A percentile compares a stretch with the other conserved stretches of the same genome.
Conservation (phyloP, 2,329 filamentous ascomycete genomes). For the Seiridium unicorne region DNA sequence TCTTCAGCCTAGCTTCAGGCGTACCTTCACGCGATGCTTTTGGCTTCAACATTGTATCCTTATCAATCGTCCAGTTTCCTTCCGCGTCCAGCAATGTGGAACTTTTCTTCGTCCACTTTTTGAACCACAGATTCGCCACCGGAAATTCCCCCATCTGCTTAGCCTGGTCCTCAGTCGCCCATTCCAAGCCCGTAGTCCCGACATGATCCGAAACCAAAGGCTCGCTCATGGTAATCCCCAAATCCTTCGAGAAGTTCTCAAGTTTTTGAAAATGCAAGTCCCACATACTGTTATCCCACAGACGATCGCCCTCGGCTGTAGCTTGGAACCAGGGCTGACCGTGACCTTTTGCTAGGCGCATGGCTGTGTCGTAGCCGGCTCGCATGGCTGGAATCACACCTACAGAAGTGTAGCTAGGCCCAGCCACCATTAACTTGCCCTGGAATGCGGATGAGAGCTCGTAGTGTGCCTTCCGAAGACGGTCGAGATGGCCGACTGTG, state of each 20-base stretch:
- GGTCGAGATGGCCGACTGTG: conserved; percentile 69
- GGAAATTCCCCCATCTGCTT: not conserved
- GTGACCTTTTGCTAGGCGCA: conserved; percentile 29
- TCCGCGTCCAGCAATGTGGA: not conserved
- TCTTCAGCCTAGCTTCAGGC: not conserved
- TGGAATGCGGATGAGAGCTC: conserved; percentile 56
- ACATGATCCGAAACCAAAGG: conserved; percentile 15
- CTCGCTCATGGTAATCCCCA: not conserved
- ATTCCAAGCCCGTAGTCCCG: conserved; percentile 22
- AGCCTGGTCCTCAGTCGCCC: conserved; percentile 13
- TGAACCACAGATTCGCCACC: conserved; percentile 6
- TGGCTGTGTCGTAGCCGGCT: conserved; percentile 44
- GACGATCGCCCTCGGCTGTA: not conserved
- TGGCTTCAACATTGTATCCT: not conserved
- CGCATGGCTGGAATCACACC: conserved; percentile 52
- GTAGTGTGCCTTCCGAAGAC: conserved; percentile 56
- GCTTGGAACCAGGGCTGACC: conserved; percentile 17
- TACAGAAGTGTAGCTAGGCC: conserved; percentile 51
- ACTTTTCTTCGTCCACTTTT: conserved; percentile 6
- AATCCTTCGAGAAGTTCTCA: not conserved
- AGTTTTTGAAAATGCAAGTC: not conserved
- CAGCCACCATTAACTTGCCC: conserved; percentile 63
- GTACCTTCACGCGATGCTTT: too few relatives aligned
- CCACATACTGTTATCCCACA: not conserved
- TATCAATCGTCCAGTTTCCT: conserved; percentile 1